Evolutionary conservation across 257 asterid genomes (phyloP).

Genomic region (Solanum neorickii): DNA sequence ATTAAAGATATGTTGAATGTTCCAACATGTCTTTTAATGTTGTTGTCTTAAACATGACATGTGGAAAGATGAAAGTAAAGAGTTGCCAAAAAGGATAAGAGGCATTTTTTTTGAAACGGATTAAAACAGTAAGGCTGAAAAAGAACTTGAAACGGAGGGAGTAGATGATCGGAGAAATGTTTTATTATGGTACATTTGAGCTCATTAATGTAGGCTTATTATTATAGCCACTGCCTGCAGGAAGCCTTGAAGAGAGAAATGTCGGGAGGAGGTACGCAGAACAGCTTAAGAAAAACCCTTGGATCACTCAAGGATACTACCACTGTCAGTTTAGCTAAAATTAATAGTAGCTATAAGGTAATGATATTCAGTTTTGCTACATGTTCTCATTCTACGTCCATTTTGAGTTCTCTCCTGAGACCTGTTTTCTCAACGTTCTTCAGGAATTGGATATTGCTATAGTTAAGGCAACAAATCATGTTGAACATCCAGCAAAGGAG

Average conservation of each 20-base stretch:
- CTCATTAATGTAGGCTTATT: slow-evolving; percentile 7
- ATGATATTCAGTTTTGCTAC: neutral
- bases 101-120: neutral
- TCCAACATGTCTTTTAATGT: neutral
- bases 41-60: neutral
- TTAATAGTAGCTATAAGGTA: slow-evolving; percentile 93
- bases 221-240: slow-evolving; percentile 2
- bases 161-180: neutral
- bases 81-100: neutral
- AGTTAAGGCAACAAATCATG: slow-evolving; percentile 97
- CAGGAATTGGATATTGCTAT: slow-evolving; percentile 96
- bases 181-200: slow-evolving; percentile 1
- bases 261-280: slow-evolving; percentile 83
- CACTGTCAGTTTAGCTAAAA: slow-evolving; percentile 90
- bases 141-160: neutral
- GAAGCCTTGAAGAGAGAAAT: slow-evolving; percentile 36
- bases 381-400: neutral
- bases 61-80: neutral
- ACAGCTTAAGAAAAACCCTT: slow-evolving; percentile 82
- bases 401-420: neutral
- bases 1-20: neutral
- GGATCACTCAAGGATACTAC: slow-evolving; percentile 95
- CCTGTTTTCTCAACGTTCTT: neutral
- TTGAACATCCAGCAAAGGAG: slow-evolving; percentile 93
- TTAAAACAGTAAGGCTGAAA: neutral